phyloP scores from a whole-genome alignment of 768 basidiomycete species.

The Mrakia frigida region DNA sequence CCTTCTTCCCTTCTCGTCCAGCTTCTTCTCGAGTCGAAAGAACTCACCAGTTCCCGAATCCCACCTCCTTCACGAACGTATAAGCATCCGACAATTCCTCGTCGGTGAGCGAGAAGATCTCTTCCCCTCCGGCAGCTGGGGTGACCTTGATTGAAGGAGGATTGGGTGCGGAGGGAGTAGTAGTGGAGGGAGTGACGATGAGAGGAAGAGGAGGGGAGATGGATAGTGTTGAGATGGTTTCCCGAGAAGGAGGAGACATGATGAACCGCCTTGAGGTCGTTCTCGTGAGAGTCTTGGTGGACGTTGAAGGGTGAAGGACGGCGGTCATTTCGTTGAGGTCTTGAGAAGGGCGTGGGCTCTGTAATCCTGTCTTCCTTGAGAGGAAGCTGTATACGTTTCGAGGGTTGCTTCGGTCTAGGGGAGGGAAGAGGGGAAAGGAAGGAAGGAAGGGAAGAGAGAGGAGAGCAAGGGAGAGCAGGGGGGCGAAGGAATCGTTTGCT shows the following conservation, averaged over 20 bases:
- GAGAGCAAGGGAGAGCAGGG: not conserved
- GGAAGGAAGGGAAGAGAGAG: not conserved
- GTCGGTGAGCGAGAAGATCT: constrained; percentile 20
- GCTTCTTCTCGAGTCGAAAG: not conserved
- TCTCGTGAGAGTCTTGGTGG: constrained; percentile 3
- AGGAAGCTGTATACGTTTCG: not conserved
- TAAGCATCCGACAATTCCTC: constrained; percentile 14
- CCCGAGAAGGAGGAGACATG: constrained; percentile 6
- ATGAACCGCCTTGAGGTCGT: constrained; percentile 14
- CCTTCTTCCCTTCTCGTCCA: not conserved
- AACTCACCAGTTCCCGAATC: constrained; percentile 8
- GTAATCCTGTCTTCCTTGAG: not conserved
- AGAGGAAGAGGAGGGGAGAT: constrained; percentile 6
- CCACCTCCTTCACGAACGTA: constrained; percentile 16
- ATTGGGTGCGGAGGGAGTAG: not conserved
- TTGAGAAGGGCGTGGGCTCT: not conserved
- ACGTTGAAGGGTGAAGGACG: not conserved
- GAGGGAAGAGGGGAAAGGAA: not conserved
- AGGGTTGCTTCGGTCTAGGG: not conserved
- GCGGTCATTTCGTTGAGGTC: not conserved
- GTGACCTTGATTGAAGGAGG: constrained; percentile 2
- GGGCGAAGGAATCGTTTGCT: not conserved
- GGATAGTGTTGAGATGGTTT: constrained; percentile 2
- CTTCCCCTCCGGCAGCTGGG: not conserved
- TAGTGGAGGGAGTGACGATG: not conserved